Evolutionary conservation across 202 grass and related monocot species (phyloP), one percentile per base, ranked within the genome.

Genomic region (Zoysia matrella): DNA sequence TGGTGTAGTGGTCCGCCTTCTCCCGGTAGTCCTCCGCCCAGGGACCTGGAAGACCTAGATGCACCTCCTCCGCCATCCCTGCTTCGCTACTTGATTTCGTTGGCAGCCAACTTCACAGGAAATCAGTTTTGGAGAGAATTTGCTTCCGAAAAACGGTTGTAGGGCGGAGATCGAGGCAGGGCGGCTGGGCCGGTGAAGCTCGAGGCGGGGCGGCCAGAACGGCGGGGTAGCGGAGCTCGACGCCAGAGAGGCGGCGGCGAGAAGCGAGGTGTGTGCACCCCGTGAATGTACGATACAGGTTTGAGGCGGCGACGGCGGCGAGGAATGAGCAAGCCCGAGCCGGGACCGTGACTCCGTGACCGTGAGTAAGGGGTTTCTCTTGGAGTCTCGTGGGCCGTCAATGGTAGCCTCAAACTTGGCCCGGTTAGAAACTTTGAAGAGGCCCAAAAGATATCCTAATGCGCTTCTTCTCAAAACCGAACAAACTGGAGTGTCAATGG

Each of bases 1-100:
- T 98, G 22, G 92, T 95, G 85, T 92, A 98, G 84, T 95, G 89
- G 75, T 98, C 95, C 61, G 90, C 86, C 69, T 86, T 93, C 82
- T 95, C 92, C 30, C 90, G 85, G 67, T 88, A 89, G 71, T 95
- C 82, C 62, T 90, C 76, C 44, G 96, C 89, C 92, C 96, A 98
- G 51, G 75, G 91, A 45, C 96, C 96, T 13, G 92, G 96, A 50
- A 95, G 71, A 49, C 90, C 96, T 49, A 98, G 80, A 50, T 91
- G 83, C 58, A 85, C 82, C 80, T 91, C 92, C 12, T 91, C 84
- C 53, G 15, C 70, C 88, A 82, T 92, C 60, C 60, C 56, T 10
- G 14, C 54, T 58, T 70, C 66, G 30, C 48, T 18, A 9, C 41
- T 8, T 54, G 22, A 30, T 30, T 30, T 30, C 22, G 22, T 30